Percentiles rank a stretch among this genome's conserved stretches.
phyloP scores from a whole-genome alignment of 1,139 yeast species.

The Taphrina betulina region DNA sequence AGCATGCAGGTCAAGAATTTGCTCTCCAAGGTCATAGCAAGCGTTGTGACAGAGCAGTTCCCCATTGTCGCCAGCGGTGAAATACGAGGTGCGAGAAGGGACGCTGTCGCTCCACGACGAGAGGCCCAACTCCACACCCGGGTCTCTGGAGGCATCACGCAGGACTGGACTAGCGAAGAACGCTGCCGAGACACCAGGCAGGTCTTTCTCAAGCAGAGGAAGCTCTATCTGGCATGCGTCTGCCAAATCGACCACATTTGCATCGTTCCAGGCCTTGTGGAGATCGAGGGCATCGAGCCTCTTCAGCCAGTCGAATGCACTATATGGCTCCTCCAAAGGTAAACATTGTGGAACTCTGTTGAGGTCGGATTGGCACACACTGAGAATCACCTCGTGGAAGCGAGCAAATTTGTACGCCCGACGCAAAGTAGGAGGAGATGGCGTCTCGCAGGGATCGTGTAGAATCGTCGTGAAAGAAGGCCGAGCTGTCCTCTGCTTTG shows the following conservation, averaged over 20 bases:
- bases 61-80: conserved; percentile 10
- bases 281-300: conserved; percentile 14
- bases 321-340: conserved; percentile 1
- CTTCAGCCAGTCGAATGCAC: conserved; percentile 24
- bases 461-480: conserved; percentile 4
- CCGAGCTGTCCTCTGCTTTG: neutral
- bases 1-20: conserved; percentile 7
- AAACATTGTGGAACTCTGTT: neutral
- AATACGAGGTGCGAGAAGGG: conserved; percentile 5
- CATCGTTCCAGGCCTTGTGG: conserved; percentile 10
- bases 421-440: conserved; percentile 10
- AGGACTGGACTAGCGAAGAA: neutral
- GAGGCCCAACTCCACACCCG: neutral
- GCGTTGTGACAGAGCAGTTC: conserved; percentile 2
- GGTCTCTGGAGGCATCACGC: neutral
- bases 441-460: conserved; percentile 11
- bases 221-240: neutral
- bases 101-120: conserved; percentile 8
- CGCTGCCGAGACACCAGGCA: conserved; percentile 5
- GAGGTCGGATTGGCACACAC: neutral
- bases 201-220: neutral
- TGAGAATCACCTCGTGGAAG: conserved; percentile 12
- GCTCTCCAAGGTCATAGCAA: conserved; percentile 14
- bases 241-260: neutral
- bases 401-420: conserved; percentile 21